phyloP scores from a whole-genome alignment of 78 protist species.

The Chrysochromulina parva region DNA sequence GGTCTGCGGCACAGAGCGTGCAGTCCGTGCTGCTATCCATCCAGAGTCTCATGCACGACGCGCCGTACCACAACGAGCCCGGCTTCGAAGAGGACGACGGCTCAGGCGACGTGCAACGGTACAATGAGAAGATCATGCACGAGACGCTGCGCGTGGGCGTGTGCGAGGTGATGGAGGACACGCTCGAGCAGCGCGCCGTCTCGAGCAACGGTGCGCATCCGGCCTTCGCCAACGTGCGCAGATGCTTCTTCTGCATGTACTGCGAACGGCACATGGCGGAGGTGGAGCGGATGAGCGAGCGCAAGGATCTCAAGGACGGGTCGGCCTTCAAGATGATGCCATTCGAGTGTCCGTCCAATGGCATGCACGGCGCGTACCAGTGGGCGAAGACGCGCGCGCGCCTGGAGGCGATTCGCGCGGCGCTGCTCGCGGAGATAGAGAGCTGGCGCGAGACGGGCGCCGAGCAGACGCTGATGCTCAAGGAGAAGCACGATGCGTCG shows the following conservation, averaged over 20 bases:
- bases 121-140: constrained; percentile 9
- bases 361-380: background rate
- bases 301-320: background rate
- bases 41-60: constrained; percentile 24
- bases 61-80: constrained; percentile 30
- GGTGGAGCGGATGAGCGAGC: background rate
- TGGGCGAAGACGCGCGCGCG: background rate
- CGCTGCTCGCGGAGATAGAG: background rate
- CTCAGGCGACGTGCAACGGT: background rate
- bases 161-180: constrained; percentile 14
- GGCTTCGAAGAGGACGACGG: constrained; percentile 22
- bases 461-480: background rate
- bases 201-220: background rate
- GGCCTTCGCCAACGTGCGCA: background rate
- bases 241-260: background rate
- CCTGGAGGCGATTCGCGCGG: background rate
- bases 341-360: background rate
- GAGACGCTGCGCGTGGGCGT: constrained; percentile 14
- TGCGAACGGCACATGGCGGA: background rate
- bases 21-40: background rate
- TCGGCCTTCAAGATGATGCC: constrained; percentile 14
- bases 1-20: constrained; percentile 14
- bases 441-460: background rate
- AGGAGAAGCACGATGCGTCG: background rate
- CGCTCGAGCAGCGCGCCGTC: background rate